Evolutionary conservation across 2,329 filamentous ascomycete species (phyloP), one percentile per base, ranked within the genome.

Genomic region (Purpureocillium lavendulum): DNA sequence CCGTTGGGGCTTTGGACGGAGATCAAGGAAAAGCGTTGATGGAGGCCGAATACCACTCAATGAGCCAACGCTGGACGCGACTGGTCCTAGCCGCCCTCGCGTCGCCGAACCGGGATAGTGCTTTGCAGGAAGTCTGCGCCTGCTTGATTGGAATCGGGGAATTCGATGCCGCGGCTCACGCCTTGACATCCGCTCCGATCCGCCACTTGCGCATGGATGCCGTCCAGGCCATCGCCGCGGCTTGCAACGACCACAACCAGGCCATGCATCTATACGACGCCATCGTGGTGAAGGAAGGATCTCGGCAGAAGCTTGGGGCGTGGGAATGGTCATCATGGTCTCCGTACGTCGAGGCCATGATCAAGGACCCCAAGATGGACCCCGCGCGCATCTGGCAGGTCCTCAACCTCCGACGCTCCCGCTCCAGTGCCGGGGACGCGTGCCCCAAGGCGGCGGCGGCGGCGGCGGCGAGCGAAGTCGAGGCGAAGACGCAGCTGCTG

Each of bases 271-370:
- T 61, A 10, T 51, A 55, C 42, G 39, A 49, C 18, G 35, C 39
- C 3, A 35, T 46, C n/a, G 38, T 44, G 14, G 16, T 30, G 13
- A 45, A 46, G 11, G 35, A 34, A 1, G 28, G 29, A 8, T n/a
- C 30, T 11, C 35, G 30, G 6, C 38, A 29, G 17, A 30, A 41
- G 21, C 35, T 49, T 10, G 39, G 37, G 2, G 7, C 38, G 4
- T 60, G 60, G 54, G 36, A 50, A 13, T 65, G 61, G 59, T 48
- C 49, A 12, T 36, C 48, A 11, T 66, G 62, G 63, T 42, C 40
- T 14, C 49, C 47, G 4, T 55, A 63, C 39, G 33, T 54, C 4
- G 48, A 62, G 30, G 35, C 40, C 18, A 57, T 66, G 42, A 53
- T 64, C 43, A 51, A 51, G 30, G 59, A 65, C 38, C 41, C 51